These are phyloP conservation scores for Talaromyces funiculosus DNA, from an alignment of 2,329 filamentous ascomycete genomes.

Conservation along the genomic window DNA sequence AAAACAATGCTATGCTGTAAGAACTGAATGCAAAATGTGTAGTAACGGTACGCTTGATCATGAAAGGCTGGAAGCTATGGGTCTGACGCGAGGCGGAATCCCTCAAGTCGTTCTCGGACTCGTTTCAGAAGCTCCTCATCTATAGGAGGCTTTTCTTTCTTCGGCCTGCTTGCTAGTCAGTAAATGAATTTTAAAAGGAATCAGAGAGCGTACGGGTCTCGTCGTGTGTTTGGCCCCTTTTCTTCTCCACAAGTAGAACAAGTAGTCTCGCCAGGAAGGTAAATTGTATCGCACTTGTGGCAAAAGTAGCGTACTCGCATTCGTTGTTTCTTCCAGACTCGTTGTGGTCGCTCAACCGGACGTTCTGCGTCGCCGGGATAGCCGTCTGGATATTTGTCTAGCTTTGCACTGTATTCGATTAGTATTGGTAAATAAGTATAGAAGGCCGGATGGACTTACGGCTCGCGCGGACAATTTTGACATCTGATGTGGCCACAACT, in stretches of 20 bases:
- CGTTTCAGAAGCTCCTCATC: slow-evolving; percentile 35
- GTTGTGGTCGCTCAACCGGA: slow-evolving; percentile 27
- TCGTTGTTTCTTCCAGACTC: slow-evolving; percentile 34
- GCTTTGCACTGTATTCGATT: slow-evolving; percentile 36
- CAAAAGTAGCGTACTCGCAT: slow-evolving; percentile 39
- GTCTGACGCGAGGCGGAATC: neutral
- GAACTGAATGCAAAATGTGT: neutral
- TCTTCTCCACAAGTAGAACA: slow-evolving; percentile 38
- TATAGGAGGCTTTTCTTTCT: slow-evolving; percentile 34
- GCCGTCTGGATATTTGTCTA: slow-evolving; percentile 40
- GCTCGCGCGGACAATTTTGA: slow-evolving; percentile 73
- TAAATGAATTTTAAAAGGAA: neutral
- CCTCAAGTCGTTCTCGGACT: slow-evolving; percentile 36
- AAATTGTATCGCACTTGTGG: slow-evolving; percentile 34
- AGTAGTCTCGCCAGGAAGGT: slow-evolving; percentile 25
- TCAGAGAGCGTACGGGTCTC: slow-evolving; percentile 35
- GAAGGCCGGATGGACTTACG: slow-evolving; percentile 50
- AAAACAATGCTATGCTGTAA: neutral
- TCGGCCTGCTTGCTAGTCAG: slow-evolving; percentile 27
- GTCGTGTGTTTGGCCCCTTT: slow-evolving; percentile 36
- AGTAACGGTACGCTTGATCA: neutral
- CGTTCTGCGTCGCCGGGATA: slow-evolving; percentile 42
- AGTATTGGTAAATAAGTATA: slow-evolving; percentile 15
- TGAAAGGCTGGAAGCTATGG: neutral
- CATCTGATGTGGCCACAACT: slow-evolving; percentile 69